Percentiles rank a stretch among this genome's conserved stretches.
phyloP scores from a whole-genome alignment of 1,284 basidiomycete genomes.

The Naganishia liquefaciens region DNA sequence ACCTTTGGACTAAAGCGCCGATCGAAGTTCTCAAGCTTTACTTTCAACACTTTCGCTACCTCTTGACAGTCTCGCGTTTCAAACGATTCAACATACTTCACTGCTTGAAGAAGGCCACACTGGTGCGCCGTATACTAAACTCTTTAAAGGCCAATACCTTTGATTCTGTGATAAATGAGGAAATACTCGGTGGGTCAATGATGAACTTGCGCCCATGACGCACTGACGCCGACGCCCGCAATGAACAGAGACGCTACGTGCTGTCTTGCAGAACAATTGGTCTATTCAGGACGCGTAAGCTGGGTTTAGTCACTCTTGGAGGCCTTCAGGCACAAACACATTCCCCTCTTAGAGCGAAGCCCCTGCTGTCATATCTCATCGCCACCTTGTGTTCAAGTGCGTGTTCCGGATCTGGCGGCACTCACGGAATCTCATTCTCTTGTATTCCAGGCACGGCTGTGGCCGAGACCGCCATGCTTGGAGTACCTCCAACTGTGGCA shows the following conservation, averaged over 20 bases:
- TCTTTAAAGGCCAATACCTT: conserved; percentile 77
- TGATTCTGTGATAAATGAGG: conserved; percentile 59
- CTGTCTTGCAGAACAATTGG: conserved; percentile 46
- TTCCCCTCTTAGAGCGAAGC: conserved; percentile 67
- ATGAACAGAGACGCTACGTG: conserved; percentile 39
- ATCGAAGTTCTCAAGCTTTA: conserved; percentile 72
- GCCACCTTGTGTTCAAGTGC: conserved; percentile 74
- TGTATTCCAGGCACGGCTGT: neutral
- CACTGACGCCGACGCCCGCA: neutral
- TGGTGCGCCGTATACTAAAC: conserved; percentile 77
- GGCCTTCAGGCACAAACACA: too few relatives aligned
- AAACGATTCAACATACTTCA: conserved; percentile 70
- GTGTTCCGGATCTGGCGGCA: conserved; percentile 34
- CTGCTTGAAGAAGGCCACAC: conserved; percentile 65
- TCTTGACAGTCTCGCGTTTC: conserved; percentile 71
- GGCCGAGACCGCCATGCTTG: neutral
- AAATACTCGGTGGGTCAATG: conserved; percentile 59
- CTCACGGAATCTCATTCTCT: neutral
- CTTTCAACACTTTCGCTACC: conserved; percentile 74
- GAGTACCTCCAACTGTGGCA: neutral
- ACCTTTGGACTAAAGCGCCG: conserved; percentile 77
- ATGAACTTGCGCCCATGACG: neutral
- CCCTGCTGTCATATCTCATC: conserved; percentile 79
- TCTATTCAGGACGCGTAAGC: conserved; percentile 49
- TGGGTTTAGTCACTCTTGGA: too few relatives aligned